Conservation (phyloP, 148 eudicot species). For the Arctostaphylos glauca region DNA sequence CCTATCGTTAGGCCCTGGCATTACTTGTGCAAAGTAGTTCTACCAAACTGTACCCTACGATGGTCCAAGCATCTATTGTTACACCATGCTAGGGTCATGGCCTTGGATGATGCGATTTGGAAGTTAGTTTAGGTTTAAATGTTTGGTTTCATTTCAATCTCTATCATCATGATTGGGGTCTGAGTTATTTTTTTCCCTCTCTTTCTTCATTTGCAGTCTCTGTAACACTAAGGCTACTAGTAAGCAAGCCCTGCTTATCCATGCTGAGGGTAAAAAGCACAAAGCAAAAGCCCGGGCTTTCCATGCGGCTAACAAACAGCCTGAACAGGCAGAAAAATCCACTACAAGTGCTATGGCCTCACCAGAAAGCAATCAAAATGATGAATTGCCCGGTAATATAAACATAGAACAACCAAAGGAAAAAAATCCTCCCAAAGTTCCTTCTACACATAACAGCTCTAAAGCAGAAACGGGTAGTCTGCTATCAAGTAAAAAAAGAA, state of each 20-base stretch:
- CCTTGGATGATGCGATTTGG: not conserved
- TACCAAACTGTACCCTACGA: not conserved
- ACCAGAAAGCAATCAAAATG: constrained; percentile 28
- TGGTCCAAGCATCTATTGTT: not conserved
- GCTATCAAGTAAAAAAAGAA: constrained; percentile 55
- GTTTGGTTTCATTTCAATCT: not conserved
- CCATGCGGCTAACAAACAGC: constrained; percentile 60
- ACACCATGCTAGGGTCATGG: not conserved
- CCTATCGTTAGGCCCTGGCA: not conserved
- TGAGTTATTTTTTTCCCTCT: not conserved
- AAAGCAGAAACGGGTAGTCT: constrained; percentile 30
- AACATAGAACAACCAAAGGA: constrained; percentile 25
- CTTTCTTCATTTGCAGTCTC: constrained; percentile 43
- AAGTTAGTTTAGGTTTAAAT: not conserved
- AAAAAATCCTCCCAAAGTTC: constrained; percentile 29
- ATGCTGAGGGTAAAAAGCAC: constrained; percentile 92
- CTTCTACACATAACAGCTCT: constrained; percentile 22
- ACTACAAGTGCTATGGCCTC: constrained; percentile 25
- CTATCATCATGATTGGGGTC: not conserved
- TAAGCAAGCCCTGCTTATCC: constrained; percentile 77
- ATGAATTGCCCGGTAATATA: constrained; percentile 23
- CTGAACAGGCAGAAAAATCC: constrained; percentile 43
- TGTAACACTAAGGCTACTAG: constrained; percentile 87
- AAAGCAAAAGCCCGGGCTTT: constrained; percentile 79
- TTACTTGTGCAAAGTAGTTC: not conserved